Evolutionary conservation across 257 asterid genomes (phyloP).

Genomic region (Anisodus tanguticus): DNA sequence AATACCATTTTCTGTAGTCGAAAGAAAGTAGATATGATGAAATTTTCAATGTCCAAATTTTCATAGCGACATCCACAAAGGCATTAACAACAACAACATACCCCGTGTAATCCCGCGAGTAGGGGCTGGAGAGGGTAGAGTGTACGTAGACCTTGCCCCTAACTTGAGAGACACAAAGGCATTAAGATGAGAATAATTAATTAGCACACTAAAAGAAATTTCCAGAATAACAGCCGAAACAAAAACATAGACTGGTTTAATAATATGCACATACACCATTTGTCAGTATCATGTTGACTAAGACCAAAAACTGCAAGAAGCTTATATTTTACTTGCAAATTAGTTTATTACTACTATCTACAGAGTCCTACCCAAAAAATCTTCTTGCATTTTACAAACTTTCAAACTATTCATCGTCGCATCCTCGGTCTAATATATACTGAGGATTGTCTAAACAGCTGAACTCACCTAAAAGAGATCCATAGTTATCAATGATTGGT

Average conservation of each 20-base stretch:
- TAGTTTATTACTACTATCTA: background rate
- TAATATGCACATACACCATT: background rate
- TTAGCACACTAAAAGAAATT: background rate
- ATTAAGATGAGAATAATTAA: background rate
- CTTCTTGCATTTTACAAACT: background rate
- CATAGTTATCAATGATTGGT: conserved; percentile 25
- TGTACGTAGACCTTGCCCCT: too few species aligned
- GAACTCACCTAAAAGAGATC: conserved; percentile 27
- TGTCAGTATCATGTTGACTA: background rate
- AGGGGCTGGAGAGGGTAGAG: too few species aligned
- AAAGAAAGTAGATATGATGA: background rate
- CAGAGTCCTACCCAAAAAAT: conserved; percentile 17
- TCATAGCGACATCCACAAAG: background rate
- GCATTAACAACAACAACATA: too few species aligned
- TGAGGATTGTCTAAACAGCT: background rate
- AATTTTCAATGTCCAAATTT: background rate
- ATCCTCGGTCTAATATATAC: background rate
- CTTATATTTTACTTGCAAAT: background rate
- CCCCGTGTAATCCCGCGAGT: too few species aligned
- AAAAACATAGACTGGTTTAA: background rate
- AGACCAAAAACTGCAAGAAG: conserved; percentile 12
- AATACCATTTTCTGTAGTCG: background rate
- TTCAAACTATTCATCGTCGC: background rate
- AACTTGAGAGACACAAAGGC: background rate
- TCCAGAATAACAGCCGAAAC: background rate